Evolutionary conservation across 305 asterid species (phyloP), one percentile per base, ranked within the genome.

Genomic region (Coffea humblotiana): DNA sequence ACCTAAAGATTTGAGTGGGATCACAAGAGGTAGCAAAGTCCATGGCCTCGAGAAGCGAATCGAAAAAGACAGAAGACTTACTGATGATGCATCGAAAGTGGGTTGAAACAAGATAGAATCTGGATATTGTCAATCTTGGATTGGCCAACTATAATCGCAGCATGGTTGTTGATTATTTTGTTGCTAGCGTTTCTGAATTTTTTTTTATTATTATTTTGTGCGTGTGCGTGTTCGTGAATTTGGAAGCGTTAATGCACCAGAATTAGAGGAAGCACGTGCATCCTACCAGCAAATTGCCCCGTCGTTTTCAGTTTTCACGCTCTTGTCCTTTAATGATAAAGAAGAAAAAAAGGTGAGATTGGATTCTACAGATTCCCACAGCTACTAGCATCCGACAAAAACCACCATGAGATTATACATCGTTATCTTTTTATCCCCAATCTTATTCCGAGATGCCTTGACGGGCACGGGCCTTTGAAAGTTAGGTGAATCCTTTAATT

Each of bases 181-280:
- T 29, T 29, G 32, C 32, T 29, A 29, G 32, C 32, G 32, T 29
- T 29, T 29, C 32, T 29, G 32, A 29, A 29, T 1, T 29, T 29
- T 29, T 29, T 29, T 29, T 29, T 29, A 29, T 29, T 37, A 37
- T 37, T 2, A 37, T 37, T 37, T 37, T 37, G 43, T 37, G n/a
- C n/a, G 32, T 29, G 32, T 37, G 43, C 32, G 54, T 54, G 32
- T 74, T 60, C 81, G 88, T 18, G 86, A 86, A 77, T 86, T 78
- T 83, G 90, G 79, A 87, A 88, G 47, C 49, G 86, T 71, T 72
- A 63, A 67, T 78, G 82, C 80, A 86, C 84, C 75, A 70, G 86
- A 80, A 76, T 80, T 77, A 81, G 81, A 82, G 89, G 82, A 85
- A 83, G 89, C 92, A 91, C 89, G 82, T 90, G 95, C 85, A 76